A percentile compares a stretch with the other conserved stretches of the same genome.
phyloP scores from a whole-genome alignment of 2,329 filamentous ascomycete species.

The Ustilaginoidea virens region DNA sequence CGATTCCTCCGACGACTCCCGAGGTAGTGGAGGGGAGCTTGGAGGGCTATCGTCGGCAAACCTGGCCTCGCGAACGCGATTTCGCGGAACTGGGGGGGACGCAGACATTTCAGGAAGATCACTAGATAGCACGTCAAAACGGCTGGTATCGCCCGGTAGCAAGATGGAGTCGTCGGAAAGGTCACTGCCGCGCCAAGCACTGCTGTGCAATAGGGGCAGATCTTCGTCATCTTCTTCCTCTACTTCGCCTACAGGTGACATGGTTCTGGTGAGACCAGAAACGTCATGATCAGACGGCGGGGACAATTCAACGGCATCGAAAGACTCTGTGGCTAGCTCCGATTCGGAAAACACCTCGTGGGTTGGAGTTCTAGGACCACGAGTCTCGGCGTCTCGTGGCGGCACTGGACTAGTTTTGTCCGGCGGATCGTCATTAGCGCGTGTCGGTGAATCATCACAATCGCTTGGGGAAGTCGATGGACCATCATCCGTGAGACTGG shows the following conservation, averaged over 20 bases:
- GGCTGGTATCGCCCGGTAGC: slow-evolving; percentile 20
- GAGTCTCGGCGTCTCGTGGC: background rate
- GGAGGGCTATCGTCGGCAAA: slow-evolving; percentile 28
- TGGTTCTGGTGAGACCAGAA: slow-evolving; percentile 6
- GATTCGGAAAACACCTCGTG: slow-evolving; percentile 1
- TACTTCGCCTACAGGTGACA: slow-evolving; percentile 7
- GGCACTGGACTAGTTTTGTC: background rate
- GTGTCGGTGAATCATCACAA: background rate
- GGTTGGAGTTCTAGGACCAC: background rate
- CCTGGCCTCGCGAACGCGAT: slow-evolving; percentile 15
- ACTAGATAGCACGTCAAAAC: slow-evolving; percentile 25
- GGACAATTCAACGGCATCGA: background rate
- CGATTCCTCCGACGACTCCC: slow-evolving; percentile 8
- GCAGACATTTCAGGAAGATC: slow-evolving; percentile 27
- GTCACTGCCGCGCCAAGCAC: slow-evolving; percentile 15
- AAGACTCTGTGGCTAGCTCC: slow-evolving; percentile 2
- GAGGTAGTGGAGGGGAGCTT: slow-evolving; percentile 28
- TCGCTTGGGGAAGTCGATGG: background rate
- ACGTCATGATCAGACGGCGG: slow-evolving; percentile 5
- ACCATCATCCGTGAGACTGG: background rate
- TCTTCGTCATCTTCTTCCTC: slow-evolving; percentile 17
- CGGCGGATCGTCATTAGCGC: background rate
- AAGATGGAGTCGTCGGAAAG: slow-evolving; percentile 23
- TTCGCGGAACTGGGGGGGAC: slow-evolving; percentile 20
- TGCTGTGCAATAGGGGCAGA: slow-evolving; percentile 19